Base-by-base conservation (phyloP, 768 basidiomycete species). In the Xerocomus spinulosus region DNA sequence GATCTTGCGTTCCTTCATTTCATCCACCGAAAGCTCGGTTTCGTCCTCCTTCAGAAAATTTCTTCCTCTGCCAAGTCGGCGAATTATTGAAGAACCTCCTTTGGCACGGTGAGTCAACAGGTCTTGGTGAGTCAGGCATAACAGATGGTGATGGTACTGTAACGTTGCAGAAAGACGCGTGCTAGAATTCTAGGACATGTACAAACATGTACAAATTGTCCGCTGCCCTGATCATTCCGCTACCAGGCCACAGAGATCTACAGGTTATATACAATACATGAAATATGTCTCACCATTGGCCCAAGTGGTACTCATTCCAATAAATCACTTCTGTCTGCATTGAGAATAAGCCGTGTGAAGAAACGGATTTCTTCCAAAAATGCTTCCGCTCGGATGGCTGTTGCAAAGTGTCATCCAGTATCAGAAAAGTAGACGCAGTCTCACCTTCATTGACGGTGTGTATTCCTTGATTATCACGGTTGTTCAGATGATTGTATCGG, bases 1-100 rank as follows among this genome's bases (percentile, higher is more conserved):
- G 59, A 98, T 98, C 70, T 98, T 99, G 63, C 95, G 84, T 72
- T 98, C 96, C 72, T 99, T 99, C 83, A 98, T 88, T 73, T 99
- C 96, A 42, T 98, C 96, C 8, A 98, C 87, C 1, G 87, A 82
- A 39, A 97, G 74, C 64, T 87, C 83, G 2, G 85, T 88, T 70
- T 98, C 96, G 58, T 97, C 92, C 67, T 95, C 94, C 70, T 96
- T n/a, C n/a, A n/a, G n/a, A n/a, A n/a, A n/a, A n/a, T n/a, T n/a
- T n/a, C n/a, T n/a, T n/a, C n/a, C n/a, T n/a, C n/a, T n/a, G n/a
- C n/a, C n/a, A n/a, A n/a, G n/a, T n/a, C n/a, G n/a, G n/a, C n/a
- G n/a, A n/a, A n/a, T n/a, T n/a, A n/a, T n/a, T n/a, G n/a, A n/a
- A n/a, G n/a, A n/a, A n/a, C n/a, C n/a, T n/a, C n/a, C n/a, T n/a